These are phyloP conservation scores for Butyriboletus loyo DNA, from an alignment of 768 basidiomycete genomes.

Conservation along the genomic window DNA sequence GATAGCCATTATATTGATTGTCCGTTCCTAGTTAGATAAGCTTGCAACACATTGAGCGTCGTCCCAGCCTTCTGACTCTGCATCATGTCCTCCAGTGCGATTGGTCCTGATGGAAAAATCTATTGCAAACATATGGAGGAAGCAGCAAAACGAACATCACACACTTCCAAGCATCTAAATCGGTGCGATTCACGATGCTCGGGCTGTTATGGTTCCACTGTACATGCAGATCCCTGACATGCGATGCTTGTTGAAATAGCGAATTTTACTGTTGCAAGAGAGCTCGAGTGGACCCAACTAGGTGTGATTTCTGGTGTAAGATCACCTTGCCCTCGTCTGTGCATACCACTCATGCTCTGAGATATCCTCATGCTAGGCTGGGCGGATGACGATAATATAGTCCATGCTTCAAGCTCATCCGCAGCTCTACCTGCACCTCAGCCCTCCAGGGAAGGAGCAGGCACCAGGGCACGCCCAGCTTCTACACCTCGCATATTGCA, in stretches of 20 bases:
- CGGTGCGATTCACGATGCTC: constrained; percentile 34
- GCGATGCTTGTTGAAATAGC: constrained; percentile 12
- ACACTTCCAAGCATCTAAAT: constrained; percentile 31
- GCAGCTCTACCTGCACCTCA: neutral
- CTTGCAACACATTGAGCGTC: neutral
- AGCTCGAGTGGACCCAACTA: constrained; percentile 2
- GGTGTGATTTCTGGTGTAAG: constrained; percentile 41
- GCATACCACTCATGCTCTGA: neutral
- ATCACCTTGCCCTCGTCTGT: no score
- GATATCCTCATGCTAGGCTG: constrained; percentile 25
- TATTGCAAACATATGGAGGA: constrained; percentile 38
- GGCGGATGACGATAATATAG: constrained; percentile 28
- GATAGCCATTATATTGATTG: neutral
- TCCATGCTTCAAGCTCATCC: neutral
- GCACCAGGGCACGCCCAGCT: neutral
- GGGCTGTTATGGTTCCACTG: neutral
- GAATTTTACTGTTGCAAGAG: constrained; percentile 42
- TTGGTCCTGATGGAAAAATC: constrained; percentile 32
- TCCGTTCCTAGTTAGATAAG: constrained; percentile 23
- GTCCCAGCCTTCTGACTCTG: neutral
- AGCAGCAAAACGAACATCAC: constrained; percentile 33
- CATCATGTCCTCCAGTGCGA: constrained; percentile 19
- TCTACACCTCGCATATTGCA: neutral
- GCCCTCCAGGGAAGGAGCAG: neutral
- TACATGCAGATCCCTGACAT: constrained; percentile 5